Evolutionary conservation across 2,329 filamentous ascomycete genomes (phyloP), one percentile per base, ranked within the genome.

Genomic region (Cercospora brassicicola): DNA sequence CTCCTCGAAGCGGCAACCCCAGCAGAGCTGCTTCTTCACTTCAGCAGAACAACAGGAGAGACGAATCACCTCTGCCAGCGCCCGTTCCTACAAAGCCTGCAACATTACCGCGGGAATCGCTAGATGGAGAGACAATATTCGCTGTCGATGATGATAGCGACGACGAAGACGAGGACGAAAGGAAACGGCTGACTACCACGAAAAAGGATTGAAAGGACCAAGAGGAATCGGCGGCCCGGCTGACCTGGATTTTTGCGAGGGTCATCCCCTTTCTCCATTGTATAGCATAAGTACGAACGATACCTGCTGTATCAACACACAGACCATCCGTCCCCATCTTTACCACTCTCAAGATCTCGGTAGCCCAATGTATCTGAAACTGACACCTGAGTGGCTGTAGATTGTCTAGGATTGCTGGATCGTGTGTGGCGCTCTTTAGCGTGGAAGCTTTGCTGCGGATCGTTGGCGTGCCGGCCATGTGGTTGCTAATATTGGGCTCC

Each of bases 81-180:
- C 83, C 84, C 13, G 81, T 81, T 67, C 79, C 82, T 28, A 82
- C 82, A 68, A 85, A 81, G 78, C 85, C 76, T 66, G 80, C 76
- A 71, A 73, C 82, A 26, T 82, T 85, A 57, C 83, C 86, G 67
- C 79, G 87, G 74, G 83, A 90, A 69, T 90, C 88, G 61, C 81
- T 91, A 36, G 94, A 98, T 70, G 93, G 93, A 10, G 95, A 98
- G 81, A 97, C 94, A 0, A 96, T 98, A 70, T 98, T 98, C 76
- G 94, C 94, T 0, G 92, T 98, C 10, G 88, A 89, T 64, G 94
- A 96, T 75, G 93, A 95, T 76, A 92, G 90, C 77, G 91, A 59
- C n/a, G 55, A 59, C 15, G 83, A 85, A 78, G 18, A 86, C 65
- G 72, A 72, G 36, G 67, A 65, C 9, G 71, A 72, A 65, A 65